Evolutionary conservation across 192 early-diverging fungal genomes (phyloP).

Genomic region (Coemansia sp.): DNA sequence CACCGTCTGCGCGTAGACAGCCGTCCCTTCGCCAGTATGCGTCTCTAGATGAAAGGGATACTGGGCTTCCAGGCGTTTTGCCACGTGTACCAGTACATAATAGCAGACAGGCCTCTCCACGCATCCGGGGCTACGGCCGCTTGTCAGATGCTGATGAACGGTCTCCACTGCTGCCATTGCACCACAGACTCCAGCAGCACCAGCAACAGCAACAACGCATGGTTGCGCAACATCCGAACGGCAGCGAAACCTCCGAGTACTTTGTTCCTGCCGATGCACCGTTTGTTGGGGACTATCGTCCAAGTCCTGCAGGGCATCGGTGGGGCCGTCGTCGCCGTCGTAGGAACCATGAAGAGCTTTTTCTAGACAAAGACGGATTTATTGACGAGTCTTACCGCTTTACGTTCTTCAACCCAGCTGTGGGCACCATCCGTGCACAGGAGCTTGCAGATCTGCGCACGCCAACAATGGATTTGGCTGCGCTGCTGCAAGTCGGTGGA

Average conservation of each 20-base stretch:
- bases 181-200: background rate
- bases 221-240: constrained; percentile 14
- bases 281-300: constrained; percentile 1
- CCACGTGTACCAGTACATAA: background rate
- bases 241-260: constrained; percentile 9
- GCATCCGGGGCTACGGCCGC: constrained; percentile 10
- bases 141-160: constrained; percentile 22
- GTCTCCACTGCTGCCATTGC: constrained; percentile 21
- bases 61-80: background rate
- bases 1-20: background rate
- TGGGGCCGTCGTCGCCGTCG: constrained; percentile 14
- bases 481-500: constrained; percentile 43
- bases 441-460: constrained; percentile 58
- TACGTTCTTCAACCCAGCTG: constrained; percentile 66
- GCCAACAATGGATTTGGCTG: constrained; percentile 40
- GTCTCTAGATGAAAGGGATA: background rate
- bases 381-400: constrained; percentile 63
- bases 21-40: background rate
- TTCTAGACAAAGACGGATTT: constrained; percentile 54
- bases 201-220: background rate
- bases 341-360: constrained; percentile 50
- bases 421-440: constrained; percentile 63
- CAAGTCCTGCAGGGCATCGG: background rate
- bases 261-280: constrained; percentile 38
- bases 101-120: constrained; percentile 11